Base-by-base conservation (phyloP, 1,139 yeast species). In the Geotrichum restrictum region DNA sequence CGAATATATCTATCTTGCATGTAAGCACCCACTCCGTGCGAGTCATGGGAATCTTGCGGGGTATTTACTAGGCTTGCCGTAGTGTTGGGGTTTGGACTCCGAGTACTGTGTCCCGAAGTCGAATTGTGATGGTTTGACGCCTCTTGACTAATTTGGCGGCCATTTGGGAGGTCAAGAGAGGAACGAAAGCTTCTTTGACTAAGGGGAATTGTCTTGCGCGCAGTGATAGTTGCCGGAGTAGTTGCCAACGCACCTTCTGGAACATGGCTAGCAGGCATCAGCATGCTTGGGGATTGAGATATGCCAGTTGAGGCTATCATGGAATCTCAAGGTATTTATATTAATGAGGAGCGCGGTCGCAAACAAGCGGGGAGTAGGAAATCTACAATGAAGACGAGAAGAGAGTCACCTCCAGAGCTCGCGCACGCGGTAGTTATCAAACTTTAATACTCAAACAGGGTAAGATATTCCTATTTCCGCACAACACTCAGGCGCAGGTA, bases 161-260 rank as follows among this genome's bases (percentile, higher is more conserved):
- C 33, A 7, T 5, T 19, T 3, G 45, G 14, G 10, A 21, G 16
- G 39, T 32, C 33, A 19, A 40, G 5, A 2, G 38, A 29, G 13
- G 22, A n/a, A 7, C 52, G 39, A 29, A 49, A 47, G 16, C 38
- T 49, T 39, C 52, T 24, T 27, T 49, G 52, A 34, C 49, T 44
- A 5, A 49, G 41, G 13, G 48, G 48, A 3, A 44, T 31, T 4
- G 45, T 18, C 29, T 41, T 45, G 14, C 49, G 44, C 19, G 43
- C 24, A 5, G 48, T 43, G n/a, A 49, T 49, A 22, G 33, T 29
- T 7, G 52, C 45, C 3, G 52, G 52, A 1, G 39, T 27, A 5
- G 52, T 49, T n/a, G 52, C 52, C 14, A 49, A 14, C 2, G 52
- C 52, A 31, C 48, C 48, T 27, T 49, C 49, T 10, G 52, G 52